phyloP scores from a whole-genome alignment of 208 protist species.

The Acanthamoeba sp. region DNA sequence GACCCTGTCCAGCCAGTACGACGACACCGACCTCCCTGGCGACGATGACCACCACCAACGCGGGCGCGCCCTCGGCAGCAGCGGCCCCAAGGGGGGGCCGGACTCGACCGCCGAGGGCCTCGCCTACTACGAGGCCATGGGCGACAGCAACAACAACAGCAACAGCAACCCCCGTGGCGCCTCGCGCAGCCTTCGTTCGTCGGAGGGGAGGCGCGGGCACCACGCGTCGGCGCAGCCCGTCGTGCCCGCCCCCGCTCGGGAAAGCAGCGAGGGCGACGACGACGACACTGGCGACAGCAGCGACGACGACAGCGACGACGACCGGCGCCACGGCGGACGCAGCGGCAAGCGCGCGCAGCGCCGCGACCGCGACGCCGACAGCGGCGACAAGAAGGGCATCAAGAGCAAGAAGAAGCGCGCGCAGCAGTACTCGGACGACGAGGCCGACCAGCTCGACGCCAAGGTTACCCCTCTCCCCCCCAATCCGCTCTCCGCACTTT shows the following conservation, averaged over 20 bases:
- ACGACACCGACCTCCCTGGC: constrained; percentile 21
- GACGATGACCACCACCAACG: background rate
- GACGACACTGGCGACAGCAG: background rate
- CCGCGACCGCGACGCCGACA: background rate
- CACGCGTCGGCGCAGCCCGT: background rate
- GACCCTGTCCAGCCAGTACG: constrained; percentile 30
- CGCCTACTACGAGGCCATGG: constrained; percentile 41
- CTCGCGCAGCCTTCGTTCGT: background rate
- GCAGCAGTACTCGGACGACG: background rate
- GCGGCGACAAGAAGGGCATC: background rate
- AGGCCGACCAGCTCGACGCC: background rate
- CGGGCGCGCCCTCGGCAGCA: background rate
- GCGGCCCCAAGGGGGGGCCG: background rate
- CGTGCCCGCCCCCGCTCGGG: no score
- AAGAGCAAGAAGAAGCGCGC: background rate
- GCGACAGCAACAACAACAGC: background rate
- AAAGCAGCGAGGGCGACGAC: background rate
- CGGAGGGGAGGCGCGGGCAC: no score
- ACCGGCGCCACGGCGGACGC: background rate
- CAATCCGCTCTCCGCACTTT: background rate
- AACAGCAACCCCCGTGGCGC: background rate
- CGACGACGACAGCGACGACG: background rate
- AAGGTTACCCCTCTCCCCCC: background rate
- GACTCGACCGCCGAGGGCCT: constrained; percentile 10
- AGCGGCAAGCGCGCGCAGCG: background rate